These are phyloP conservation scores for Globisporangium cederbergense DNA, from an alignment of 352 stramenopile genomes.

Conservation along the genomic window DNA sequence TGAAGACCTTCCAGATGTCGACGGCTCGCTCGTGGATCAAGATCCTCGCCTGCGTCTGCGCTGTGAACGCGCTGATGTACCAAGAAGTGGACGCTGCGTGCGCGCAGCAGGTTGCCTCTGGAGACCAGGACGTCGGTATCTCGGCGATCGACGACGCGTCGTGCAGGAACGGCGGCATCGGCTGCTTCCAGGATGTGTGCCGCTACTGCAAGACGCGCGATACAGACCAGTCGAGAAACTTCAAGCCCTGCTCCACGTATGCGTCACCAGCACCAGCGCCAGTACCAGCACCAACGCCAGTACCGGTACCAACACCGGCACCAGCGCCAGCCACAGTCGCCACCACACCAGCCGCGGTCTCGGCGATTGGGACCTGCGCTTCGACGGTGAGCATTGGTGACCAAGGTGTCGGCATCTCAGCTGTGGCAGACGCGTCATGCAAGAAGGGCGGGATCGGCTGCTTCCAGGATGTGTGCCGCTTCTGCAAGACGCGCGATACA, in stretches of 20 bases:
- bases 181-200: conserved; percentile 25
- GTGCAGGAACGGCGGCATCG: conserved; percentile 20
- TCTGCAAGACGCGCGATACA: conserved; percentile 28
- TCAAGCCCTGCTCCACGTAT: neutral
- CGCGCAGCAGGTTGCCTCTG: neutral
- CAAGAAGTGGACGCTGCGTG: neutral
- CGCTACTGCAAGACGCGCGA: conserved; percentile 24
- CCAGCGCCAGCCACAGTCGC: neutral
- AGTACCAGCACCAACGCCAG: conserved; percentile 6
- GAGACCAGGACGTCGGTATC: conserved; percentile 11
- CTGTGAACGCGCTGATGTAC: neutral
- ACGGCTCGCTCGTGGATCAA: conserved; percentile 8
- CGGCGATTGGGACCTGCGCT: conserved; percentile 7
- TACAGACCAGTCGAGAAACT: neutral
- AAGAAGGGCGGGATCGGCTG: conserved; percentile 22
- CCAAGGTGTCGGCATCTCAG: conserved; percentile 2
- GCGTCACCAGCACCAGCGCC: neutral
- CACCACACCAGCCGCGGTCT: neutral
- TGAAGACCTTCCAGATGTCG: neutral
- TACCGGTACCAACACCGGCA: neutral
- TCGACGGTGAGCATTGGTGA: conserved; percentile 16
- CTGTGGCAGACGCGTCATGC: conserved; percentile 15
- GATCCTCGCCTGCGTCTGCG: conserved; percentile 5
- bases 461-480: conserved; percentile 29
- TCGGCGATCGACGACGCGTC: conserved; percentile 7